These are phyloP conservation scores for Cystofilobasidium capitatum DNA, from an alignment of 768 basidiomycete species.

Conservation along the genomic window DNA sequence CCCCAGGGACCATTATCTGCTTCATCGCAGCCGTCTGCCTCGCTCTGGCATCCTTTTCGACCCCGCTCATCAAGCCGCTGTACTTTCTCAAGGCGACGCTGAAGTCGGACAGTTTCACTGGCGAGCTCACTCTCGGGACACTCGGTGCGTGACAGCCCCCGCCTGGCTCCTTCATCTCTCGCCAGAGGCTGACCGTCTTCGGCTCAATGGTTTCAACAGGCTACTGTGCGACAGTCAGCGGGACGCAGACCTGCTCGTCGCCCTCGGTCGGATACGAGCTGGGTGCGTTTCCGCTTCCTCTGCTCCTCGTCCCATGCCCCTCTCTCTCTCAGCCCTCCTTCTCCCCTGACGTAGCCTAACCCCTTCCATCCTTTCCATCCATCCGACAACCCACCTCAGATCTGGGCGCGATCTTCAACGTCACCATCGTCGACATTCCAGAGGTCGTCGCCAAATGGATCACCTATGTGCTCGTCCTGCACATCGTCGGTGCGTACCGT, in stretches of 20 bases:
- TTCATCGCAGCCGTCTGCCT: slow-evolving; percentile 68
- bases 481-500: slow-evolving; percentile 54
- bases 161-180: neutral
- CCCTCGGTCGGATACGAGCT: slow-evolving; percentile 79
- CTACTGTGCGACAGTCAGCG: slow-evolving; percentile 52
- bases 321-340: slow-evolving; percentile 6
- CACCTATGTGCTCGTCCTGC: slow-evolving; percentile 84
- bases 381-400: slow-evolving; percentile 45
- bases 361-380: neutral
- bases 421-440: slow-evolving; percentile 63
- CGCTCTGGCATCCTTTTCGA: slow-evolving; percentile 78
- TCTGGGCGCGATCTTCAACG: slow-evolving; percentile 65
- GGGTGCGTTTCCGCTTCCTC: slow-evolving; percentile 46
- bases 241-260: slow-evolving; percentile 56
- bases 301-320: neutral
- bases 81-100: slow-evolving; percentile 59
- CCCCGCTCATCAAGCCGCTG: slow-evolving; percentile 77
- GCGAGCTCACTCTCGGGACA: slow-evolving; percentile 59
- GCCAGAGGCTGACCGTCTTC: neutral
- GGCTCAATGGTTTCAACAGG: slow-evolving; percentile 37
- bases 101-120: slow-evolving; percentile 20
- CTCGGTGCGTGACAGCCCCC: slow-evolving; percentile 46
- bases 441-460: slow-evolving; percentile 83
- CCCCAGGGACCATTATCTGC: slow-evolving; percentile 78
- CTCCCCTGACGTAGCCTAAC: neutral